phyloP scores from a whole-genome alignment of 495 filamentous ascomycete species.

The Penicillium riverlandense region DNA sequence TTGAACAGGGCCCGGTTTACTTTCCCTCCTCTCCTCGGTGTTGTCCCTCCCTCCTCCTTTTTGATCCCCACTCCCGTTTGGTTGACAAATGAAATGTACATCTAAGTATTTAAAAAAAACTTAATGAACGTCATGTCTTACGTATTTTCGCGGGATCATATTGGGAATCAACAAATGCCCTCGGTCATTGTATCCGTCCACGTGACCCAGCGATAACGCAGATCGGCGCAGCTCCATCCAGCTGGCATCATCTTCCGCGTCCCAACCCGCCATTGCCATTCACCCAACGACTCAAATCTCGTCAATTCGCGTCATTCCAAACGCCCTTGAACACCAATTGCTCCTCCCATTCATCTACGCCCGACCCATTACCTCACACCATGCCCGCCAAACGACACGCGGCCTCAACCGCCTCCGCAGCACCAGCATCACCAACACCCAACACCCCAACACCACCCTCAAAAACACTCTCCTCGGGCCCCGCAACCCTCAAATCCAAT shows the following conservation, averaged over 20 bases:
- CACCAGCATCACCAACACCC: slow-evolving; percentile 21
- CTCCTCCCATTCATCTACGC: slow-evolving; percentile 1
- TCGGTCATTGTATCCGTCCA: neutral
- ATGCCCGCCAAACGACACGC: slow-evolving; percentile 48
- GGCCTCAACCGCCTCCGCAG: slow-evolving; percentile 29
- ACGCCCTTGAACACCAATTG: neutral
- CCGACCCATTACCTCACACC: slow-evolving; percentile 7
- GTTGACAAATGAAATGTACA: too few species aligned
- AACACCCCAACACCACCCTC: slow-evolving; percentile 18
- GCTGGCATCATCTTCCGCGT: slow-evolving; percentile 22
- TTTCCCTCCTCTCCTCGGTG: slow-evolving; percentile 3
- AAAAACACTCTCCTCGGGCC: slow-evolving; percentile 39
- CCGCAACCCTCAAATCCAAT: slow-evolving; percentile 31
- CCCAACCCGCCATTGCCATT: slow-evolving; percentile 14
- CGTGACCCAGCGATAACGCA: slow-evolving; percentile 21
- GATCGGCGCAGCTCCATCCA: slow-evolving; percentile 14
- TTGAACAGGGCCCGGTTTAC: too few species aligned
- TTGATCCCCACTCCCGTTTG: too few species aligned
- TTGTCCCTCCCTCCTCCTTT: too few species aligned
- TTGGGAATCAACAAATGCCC: neutral
- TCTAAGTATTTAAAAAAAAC: too few species aligned
- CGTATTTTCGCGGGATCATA: too few species aligned
- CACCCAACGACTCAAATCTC: slow-evolving; percentile 5
- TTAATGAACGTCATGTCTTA: too few species aligned
- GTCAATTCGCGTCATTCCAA: too few species aligned